Evolutionary conservation across 768 basidiomycete species (phyloP).

Genomic region (Rossbeevera mucosa): DNA sequence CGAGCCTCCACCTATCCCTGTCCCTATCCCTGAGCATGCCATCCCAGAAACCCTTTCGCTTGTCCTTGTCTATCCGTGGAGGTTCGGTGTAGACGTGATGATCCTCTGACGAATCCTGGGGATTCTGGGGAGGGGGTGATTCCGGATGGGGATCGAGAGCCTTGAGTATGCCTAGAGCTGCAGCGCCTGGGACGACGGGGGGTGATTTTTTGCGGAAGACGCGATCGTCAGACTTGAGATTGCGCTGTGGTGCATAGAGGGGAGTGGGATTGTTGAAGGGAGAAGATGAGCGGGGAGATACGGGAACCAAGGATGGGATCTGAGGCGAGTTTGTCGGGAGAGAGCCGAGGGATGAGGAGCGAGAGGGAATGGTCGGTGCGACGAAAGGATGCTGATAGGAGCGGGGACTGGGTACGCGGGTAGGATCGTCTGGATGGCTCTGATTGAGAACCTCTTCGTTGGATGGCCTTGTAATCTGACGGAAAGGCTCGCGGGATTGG

Average conservation of each 20-base stretch:
- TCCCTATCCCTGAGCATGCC: conserved; percentile 34
- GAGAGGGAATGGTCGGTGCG: conserved; percentile 37
- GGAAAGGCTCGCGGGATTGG: conserved; percentile 16
- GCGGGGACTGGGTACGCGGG: conserved; percentile 19
- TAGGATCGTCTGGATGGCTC: conserved; percentile 23
- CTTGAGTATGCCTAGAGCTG: conserved; percentile 23
- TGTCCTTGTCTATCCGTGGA: conserved; percentile 36
- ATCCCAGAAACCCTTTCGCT: conserved; percentile 55
- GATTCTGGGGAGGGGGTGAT: conserved; percentile 3
- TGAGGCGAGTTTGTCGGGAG: conserved; percentile 42
- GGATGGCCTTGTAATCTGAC: conserved; percentile 18
- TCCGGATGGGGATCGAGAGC: conserved; percentile 56
- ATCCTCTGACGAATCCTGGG: conserved; percentile 30
- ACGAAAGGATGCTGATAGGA: conserved; percentile 25
- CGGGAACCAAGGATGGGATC: conserved; percentile 18
- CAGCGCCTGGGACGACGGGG: conserved; percentile 25
- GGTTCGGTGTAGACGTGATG: conserved; percentile 21
- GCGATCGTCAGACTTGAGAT: conserved; percentile 20
- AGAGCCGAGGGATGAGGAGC: conserved; percentile 49
- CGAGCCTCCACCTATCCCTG: conserved; percentile 28
- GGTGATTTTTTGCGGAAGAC: conserved; percentile 28
- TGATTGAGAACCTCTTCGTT: conserved; percentile 40
- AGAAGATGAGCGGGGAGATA: conserved; percentile 39
- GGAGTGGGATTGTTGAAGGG: conserved; percentile 38
- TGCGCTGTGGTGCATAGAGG: conserved; percentile 14